Conservation (phyloP, 768 basidiomycete species). For the Termitomyces sp. region DNA sequence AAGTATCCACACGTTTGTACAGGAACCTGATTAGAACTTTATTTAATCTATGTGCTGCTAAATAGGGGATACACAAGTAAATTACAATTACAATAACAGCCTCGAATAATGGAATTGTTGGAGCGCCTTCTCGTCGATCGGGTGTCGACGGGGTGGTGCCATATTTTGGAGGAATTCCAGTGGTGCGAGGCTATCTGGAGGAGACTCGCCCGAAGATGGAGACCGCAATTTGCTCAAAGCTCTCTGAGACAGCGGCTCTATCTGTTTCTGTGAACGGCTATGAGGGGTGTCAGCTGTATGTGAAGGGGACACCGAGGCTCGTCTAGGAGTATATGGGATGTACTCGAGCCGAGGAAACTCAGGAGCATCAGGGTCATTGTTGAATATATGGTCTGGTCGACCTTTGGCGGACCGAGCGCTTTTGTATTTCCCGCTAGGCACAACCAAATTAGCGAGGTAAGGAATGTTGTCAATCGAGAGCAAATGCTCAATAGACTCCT, state of each 20-base stretch:
- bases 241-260: not conserved
- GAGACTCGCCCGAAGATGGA: constrained; percentile 26
- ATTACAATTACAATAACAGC: constrained; percentile 10
- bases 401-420: constrained; percentile 68
- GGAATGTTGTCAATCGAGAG: constrained; percentile 65
- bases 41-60: not conserved
- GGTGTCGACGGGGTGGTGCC: constrained; percentile 63
- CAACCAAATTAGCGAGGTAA: constrained; percentile 41
- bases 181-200: constrained; percentile 48
- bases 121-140: constrained; percentile 52
- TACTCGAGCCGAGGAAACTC: constrained; percentile 42
- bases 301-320: constrained; percentile 15
- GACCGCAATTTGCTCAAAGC: constrained; percentile 22
- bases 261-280: constrained; percentile 10
- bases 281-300: constrained; percentile 13
- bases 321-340: constrained; percentile 37
- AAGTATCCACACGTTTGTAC: not conserved
- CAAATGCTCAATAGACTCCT: constrained; percentile 60
- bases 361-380: constrained; percentile 34
- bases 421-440: constrained; percentile 66
- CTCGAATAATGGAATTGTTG: constrained; percentile 33
- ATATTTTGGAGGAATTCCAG: constrained; percentile 65
- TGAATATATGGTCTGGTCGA: constrained; percentile 48
- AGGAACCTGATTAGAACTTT: not conserved
- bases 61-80: not conserved